phyloP scores from a whole-genome alignment of 257 asterid genomes.

The Solanum verrucosum region DNA sequence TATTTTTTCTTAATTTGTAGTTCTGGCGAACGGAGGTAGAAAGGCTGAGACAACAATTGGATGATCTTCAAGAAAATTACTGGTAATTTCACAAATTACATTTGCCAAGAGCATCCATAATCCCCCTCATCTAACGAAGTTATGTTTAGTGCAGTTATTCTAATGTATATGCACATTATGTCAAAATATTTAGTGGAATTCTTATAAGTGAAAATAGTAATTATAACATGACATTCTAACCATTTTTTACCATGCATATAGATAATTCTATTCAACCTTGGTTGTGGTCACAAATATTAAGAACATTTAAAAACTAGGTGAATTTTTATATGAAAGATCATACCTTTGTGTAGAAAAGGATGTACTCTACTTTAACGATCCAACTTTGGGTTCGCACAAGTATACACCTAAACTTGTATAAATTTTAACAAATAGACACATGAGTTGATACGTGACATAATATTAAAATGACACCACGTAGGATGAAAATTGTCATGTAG shows the following conservation, averaged over 20 bases:
- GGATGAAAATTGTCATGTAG: neutral
- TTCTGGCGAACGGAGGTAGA: slow-evolving; percentile 42
- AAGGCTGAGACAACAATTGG: slow-evolving; percentile 40
- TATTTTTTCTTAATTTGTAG: slow-evolving; percentile 1
- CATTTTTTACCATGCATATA: neutral
- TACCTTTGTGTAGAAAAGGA: neutral
- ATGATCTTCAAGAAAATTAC: slow-evolving; percentile 37
- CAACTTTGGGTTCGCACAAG: neutral
- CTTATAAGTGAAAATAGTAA: neutral
- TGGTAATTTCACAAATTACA: slow-evolving; percentile 15
- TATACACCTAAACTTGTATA: neutral
- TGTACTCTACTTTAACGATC: neutral
- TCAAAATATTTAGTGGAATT: neutral
- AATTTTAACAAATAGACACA: no score
- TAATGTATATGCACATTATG: neutral
- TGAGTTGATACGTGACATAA: neutral
- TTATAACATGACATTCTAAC: neutral
- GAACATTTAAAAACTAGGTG: neutral
- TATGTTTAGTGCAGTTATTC: neutral
- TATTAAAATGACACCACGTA: neutral
- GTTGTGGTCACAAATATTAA: neutral
- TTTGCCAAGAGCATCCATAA: neutral
- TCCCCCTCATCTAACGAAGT: neutral
- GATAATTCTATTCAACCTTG: neutral
- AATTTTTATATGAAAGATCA: neutral